These are phyloP conservation scores for Gaultheria prostrata DNA, from an alignment of 148 eudicot species.

Conservation along the genomic window DNA sequence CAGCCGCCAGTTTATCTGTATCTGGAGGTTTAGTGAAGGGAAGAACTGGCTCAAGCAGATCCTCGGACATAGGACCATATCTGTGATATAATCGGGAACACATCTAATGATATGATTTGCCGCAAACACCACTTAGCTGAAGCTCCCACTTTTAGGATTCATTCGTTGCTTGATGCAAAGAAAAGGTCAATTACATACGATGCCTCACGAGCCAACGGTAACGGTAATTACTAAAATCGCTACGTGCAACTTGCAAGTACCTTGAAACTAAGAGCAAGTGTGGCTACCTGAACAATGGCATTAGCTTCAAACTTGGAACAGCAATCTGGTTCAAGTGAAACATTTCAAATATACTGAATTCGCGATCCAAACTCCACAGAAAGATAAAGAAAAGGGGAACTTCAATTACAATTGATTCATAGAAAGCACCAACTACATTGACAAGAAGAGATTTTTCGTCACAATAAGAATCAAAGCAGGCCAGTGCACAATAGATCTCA, in stretches of 20 bases:
- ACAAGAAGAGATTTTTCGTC: not conserved
- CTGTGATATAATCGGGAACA: not conserved
- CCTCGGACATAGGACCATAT: not conserved
- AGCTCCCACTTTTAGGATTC: not conserved
- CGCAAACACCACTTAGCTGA: not conserved
- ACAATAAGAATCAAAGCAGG: not conserved
- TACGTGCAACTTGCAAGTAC: not conserved
- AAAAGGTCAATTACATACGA: not conserved
- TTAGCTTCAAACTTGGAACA: not conserved
- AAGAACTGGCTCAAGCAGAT: not conserved
- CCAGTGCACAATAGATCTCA: not conserved
- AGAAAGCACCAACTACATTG: not conserved
- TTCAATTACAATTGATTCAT: not conserved
- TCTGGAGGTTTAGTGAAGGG: not conserved
- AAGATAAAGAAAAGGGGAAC: not conserved
- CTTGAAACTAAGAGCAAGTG: not conserved
- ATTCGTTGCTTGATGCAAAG: not conserved
- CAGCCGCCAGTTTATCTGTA: not conserved
- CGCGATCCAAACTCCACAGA: not conserved
- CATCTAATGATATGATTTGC: not conserved
- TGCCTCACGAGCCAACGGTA: not conserved
- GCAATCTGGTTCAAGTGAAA: not conserved
- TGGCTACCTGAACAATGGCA: not conserved
- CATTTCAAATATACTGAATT: not conserved
- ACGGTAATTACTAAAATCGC: not conserved